Conservation (phyloP, 305 asterid species). For the Fraxinus angustifolia region DNA sequence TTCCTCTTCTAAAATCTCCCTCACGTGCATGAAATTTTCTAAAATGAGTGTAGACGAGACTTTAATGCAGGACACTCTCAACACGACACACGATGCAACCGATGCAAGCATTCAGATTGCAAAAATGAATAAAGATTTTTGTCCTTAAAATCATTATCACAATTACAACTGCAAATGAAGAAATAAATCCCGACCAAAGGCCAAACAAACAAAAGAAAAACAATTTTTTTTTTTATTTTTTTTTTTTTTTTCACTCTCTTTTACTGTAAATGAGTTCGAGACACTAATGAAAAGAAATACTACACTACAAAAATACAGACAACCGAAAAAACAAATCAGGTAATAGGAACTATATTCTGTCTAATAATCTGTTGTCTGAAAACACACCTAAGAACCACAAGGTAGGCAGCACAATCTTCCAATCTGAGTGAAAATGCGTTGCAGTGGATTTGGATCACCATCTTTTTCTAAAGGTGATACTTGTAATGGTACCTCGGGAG, state of each 20-base stretch:
- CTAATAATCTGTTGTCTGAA: background rate
- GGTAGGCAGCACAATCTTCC: slow-evolving; percentile 64
- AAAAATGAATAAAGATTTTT: background rate
- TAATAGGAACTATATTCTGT: slow-evolving; percentile 26
- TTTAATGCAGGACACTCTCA: background rate
- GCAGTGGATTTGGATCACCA: slow-evolving; percentile 56
- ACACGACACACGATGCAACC: background rate
- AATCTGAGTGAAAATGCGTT: slow-evolving; percentile 75
- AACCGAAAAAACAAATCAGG: background rate
- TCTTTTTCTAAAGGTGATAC: slow-evolving; percentile 35
- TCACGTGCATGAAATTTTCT: background rate
- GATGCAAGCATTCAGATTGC: background rate
- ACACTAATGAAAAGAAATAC: slow-evolving; percentile 20
- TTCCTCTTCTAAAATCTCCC: background rate
- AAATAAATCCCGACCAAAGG: background rate
- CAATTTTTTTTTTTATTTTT: background rate
- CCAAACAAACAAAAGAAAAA: background rate
- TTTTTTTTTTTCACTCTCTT: background rate
- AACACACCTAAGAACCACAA: slow-evolving; percentile 45
- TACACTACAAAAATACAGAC: slow-evolving; percentile 12
- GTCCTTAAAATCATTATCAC: background rate
- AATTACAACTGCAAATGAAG: background rate
- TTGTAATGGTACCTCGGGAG: slow-evolving; percentile 60
- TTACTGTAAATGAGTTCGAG: background rate
- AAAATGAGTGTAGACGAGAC: background rate